phyloP scores from a whole-genome alignment of 2,329 filamentous ascomycete species.

The Trichoderma citrinoviride region DNA sequence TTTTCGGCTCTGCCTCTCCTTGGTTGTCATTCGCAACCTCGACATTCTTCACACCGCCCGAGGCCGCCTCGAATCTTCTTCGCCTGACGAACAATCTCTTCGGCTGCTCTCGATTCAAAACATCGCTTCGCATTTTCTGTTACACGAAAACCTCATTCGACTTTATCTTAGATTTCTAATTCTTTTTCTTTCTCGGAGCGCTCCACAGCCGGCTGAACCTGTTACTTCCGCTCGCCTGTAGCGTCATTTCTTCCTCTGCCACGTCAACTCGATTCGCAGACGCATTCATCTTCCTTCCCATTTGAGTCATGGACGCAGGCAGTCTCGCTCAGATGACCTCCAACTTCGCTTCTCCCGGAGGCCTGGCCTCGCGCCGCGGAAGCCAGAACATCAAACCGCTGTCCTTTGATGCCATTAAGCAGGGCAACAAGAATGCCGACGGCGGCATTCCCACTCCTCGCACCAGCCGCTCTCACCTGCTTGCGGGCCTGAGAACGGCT shows the following conservation, averaged over 20 bases:
- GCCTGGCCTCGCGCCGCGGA: slow-evolving; percentile 81
- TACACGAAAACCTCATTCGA: slow-evolving; percentile 14
- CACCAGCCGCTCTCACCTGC: slow-evolving; percentile 89
- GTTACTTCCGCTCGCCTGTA: slow-evolving; percentile 14
- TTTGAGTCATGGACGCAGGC: slow-evolving; percentile 81
- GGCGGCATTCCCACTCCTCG: slow-evolving; percentile 76
- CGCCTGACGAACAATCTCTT: background rate
- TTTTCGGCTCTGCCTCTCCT: slow-evolving; percentile 21
- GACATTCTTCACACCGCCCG: background rate
- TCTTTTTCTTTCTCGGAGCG: background rate
- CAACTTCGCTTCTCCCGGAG: slow-evolving; percentile 70
- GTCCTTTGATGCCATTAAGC: slow-evolving; percentile 70
- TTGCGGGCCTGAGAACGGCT: slow-evolving; percentile 88
- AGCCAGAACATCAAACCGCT: slow-evolving; percentile 87
- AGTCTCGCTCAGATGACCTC: slow-evolving; percentile 99
- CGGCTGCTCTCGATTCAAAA: slow-evolving; percentile 4
- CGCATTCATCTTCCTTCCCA: slow-evolving; percentile 22
- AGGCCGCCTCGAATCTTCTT: background rate
- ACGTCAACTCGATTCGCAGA: slow-evolving; percentile 7
- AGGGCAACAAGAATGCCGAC: slow-evolving; percentile 65
- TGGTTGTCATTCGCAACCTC: slow-evolving; percentile 17
- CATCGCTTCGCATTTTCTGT: slow-evolving; percentile 19
- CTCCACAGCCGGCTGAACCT: background rate
- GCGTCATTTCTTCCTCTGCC: background rate
- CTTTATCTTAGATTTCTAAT: slow-evolving; percentile 21